phyloP scores from a whole-genome alignment of 1,284 basidiomycete species.

The Erythrobasidium hasegawianum region DNA sequence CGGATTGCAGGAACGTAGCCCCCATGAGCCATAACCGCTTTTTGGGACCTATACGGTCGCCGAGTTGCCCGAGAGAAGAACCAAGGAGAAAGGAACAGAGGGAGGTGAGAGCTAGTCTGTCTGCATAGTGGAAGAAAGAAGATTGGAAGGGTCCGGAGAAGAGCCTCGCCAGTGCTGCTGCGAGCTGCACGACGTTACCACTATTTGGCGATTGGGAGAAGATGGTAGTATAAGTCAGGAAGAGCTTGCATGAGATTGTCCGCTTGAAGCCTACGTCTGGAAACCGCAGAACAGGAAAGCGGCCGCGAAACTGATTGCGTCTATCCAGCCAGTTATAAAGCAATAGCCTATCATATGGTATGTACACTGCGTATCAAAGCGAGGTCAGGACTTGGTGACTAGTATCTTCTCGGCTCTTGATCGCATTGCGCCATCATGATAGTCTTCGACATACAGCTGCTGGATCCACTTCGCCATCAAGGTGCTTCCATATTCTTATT shows the following conservation, averaged over 20 bases:
- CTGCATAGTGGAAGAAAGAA: constrained; percentile 63
- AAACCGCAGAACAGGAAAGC: constrained; percentile 78
- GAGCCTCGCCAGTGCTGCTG: constrained; percentile 61
- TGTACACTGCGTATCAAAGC: constrained; percentile 5
- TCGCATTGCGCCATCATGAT: not conserved
- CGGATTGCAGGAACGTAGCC: constrained; percentile 67
- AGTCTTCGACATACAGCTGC: constrained; percentile 3
- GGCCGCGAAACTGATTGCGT: constrained; percentile 29
- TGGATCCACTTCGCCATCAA: constrained; percentile 15
- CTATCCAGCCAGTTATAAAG: constrained; percentile 30
- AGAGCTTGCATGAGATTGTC: too few species aligned
- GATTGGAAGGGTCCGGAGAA: constrained; percentile 59
- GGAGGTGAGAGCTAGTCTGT: constrained; percentile 74
- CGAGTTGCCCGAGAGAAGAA: constrained; percentile 50
- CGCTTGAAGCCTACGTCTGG: constrained; percentile 61
- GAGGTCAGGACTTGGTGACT: not conserved
- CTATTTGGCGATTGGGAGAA: too few species aligned
- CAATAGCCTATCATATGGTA: constrained; percentile 28
- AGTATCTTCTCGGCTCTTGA: too few species aligned
- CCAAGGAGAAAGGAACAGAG: constrained; percentile 63
- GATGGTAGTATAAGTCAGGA: too few species aligned
- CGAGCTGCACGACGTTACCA: constrained; percentile 56
- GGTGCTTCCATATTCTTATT: constrained; percentile 15
- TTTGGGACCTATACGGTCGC: constrained; percentile 60
- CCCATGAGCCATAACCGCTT: constrained; percentile 69